Base-by-base conservation (phyloP, 257 asterid genomes). In the Capsicum baccatum region DNA sequence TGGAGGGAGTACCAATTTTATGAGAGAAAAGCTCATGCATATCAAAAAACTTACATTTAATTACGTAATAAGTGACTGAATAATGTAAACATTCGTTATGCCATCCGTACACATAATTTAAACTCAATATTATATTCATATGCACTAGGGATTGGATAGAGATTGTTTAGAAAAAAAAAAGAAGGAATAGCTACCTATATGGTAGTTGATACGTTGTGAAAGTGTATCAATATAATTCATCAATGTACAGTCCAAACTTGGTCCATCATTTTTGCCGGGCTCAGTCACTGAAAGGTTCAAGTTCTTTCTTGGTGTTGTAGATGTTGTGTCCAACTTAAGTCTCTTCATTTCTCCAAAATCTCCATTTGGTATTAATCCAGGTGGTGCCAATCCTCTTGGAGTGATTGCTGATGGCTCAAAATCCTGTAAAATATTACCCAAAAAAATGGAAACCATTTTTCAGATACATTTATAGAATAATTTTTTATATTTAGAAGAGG, bases 151-250 rank as follows among this genome's bases (percentile, higher is more conserved):
- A 59, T 17, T 59, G 33, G 66, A 17, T 59, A 8, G 26, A n/a
- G 2, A 60, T 52, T 5, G 14, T 52, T 26, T 26, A 21, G 1
- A 26, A 26, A 26, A 26, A 26, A 52, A 12, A 0, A 12, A 56
- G 1, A 35, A 7, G 9, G 12, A 7, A 0, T 8, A 68, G 0
- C 13, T 81, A 83, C 85, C 85, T 2, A 83, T 54, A 47, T 83
- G 85, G 9, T 83, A 83, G 54, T 83, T 83, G 80, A 83, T 73
- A 6, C 85, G 85, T 54, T 83, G 16, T 1, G 85, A 15, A 54
- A 83, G 76, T 8, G 85, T 83, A 21, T 83, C 80, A 35, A 83
- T 42, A 68, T 83, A 83, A 42, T 83, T 83, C 63, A 50, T 58
- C 39, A 83, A 59, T 42, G 56, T 83, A 26, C 79, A 83, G 13